Evolutionary conservation across 2,329 filamentous ascomycete genomes (phyloP).

Genomic region (Metarhizium album): DNA sequence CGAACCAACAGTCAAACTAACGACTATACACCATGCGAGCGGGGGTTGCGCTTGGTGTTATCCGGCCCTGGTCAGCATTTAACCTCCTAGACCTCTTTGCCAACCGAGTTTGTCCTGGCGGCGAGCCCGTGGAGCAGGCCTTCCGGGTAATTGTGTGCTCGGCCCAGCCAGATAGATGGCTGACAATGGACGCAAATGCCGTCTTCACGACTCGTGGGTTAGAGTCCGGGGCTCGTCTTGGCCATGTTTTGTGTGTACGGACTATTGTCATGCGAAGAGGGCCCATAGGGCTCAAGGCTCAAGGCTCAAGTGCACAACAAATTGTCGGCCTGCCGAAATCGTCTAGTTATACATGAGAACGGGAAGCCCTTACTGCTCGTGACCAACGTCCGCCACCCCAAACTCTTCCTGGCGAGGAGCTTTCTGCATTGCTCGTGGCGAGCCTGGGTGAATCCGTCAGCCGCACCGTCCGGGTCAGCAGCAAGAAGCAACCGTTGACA

Average conservation of each 20-base stretch:
- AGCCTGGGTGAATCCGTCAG: neutral
- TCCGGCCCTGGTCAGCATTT: neutral
- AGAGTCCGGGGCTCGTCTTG: neutral
- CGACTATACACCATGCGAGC: neutral
- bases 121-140: neutral
- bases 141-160: neutral
- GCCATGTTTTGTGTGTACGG: neutral
- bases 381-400: neutral
- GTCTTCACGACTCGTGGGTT: neutral
- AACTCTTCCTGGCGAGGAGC: neutral
- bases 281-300: neutral
- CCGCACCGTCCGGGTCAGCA: neutral
- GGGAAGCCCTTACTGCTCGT: neutral
- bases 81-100: neutral
- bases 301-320: neutral
- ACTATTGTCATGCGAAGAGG: neutral
- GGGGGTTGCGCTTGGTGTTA: neutral
- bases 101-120: neutral
- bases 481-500: neutral
- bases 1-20: too few species aligned
- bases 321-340: too few species aligned
- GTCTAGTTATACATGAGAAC: neutral
- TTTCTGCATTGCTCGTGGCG: neutral
- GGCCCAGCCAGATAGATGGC: neutral
- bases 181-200: neutral